Evolutionary conservation across 2,329 filamentous ascomycete species (phyloP).

Genomic region (Trichoderma atroviride): DNA sequence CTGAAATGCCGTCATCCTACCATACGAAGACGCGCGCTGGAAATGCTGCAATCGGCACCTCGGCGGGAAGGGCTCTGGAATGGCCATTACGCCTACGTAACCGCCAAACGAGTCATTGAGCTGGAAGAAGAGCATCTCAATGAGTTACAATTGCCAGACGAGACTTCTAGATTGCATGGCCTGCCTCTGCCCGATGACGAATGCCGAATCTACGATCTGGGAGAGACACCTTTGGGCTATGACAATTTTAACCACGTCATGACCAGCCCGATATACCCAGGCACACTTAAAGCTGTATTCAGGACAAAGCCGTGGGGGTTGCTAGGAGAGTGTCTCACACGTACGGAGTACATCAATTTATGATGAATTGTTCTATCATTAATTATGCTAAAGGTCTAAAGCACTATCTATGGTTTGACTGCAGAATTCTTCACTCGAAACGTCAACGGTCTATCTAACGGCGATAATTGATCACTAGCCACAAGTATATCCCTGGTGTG

Average conservation of each 20-base stretch:
- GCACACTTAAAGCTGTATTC: background rate
- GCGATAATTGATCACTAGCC: no score
- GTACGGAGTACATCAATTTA: background rate
- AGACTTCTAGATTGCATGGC: background rate
- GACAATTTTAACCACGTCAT: background rate
- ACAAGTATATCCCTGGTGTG: no score
- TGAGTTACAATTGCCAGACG: background rate
- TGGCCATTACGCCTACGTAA: background rate
- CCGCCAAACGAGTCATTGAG: background rate
- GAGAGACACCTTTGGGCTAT: background rate
- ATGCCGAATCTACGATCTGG: background rate
- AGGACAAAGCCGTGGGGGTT: background rate
- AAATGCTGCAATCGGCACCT: background rate
- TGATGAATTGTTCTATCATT: background rate
- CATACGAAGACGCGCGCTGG: background rate
- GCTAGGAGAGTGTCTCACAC: background rate
- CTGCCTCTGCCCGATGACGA: background rate
- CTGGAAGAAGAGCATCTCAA: background rate
- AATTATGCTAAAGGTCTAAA: background rate
- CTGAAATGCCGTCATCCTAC: background rate
- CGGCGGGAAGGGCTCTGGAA: background rate
- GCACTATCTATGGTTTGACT: background rate
- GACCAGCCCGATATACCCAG: background rate
- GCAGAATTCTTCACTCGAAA: background rate
- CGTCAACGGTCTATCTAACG: no score